Base-by-base conservation (phyloP, 495 filamentous ascomycete species). In the Penicillium egyptiacum region DNA sequence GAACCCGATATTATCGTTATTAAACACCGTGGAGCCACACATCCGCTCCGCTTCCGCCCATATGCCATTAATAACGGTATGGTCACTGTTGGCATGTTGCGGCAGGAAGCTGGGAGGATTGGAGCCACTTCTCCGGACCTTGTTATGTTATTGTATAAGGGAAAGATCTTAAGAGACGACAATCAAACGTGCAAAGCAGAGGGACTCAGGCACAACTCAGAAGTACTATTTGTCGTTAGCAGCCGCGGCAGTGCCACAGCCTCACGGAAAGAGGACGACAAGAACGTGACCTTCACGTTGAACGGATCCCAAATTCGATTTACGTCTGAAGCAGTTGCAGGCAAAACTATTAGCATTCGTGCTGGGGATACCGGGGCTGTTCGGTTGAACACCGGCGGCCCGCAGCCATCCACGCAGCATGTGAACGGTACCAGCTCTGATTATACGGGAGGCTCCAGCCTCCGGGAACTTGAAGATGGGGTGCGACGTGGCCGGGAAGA, bases 301-400 rank as follows among this genome's bases (percentile, higher is more conserved):
- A 71, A 77, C 39, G 77, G 75, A 41, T 67, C 79, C 43, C 75
- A 71, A 23, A 74, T 79, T 54, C 70, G 63, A 44, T 75, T 79
- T 53, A 64, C 63, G 10, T 67, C 70, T 42, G 69, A 76, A 26
- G 65, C 68, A 10, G 63, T 77, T 19, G 70, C 61, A 1, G 71
- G 73, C 37, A 75, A 77, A 61, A 65, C 57, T 45, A 77, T 79
- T 61, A 75, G 65, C 39, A 68, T 79, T 39, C 71, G 71, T n/a
- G 69, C 73, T 6, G 72, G 70, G 11, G 69, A 77, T 3, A 62
- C 69, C 8, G 75, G 75, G 35, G 70, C 65, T 2, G 57, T 77
- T 25, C 72, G 72, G 44, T 53, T 79, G 53, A 74, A 73, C 50
- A 73, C 78, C 49, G 70, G 70, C 22, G 69, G 64, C 19, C 55